Percentiles rank a stretch among this genome's conserved stretches.
Evolutionary conservation across 306 rosid genomes (phyloP).

Genomic region (Citrullus mucosospermus): DNA sequence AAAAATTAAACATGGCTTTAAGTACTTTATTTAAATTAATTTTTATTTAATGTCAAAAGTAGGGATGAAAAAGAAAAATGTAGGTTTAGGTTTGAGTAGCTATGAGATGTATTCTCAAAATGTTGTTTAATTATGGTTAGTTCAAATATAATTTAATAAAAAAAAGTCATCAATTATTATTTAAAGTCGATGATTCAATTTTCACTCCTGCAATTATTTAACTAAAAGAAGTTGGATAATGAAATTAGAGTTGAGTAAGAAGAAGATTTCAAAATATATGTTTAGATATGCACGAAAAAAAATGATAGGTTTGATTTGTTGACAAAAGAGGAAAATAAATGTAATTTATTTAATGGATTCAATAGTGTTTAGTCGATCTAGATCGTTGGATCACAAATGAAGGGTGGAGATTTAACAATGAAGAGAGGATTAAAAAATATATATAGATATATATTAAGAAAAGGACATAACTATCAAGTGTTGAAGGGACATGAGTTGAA

Average conservation of each 20-base stretch:
- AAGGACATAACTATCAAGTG: background rate
- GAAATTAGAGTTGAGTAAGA: background rate
- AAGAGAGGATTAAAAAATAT: background rate
- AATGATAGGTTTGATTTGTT: background rate
- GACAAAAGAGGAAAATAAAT: too few relatives aligned
- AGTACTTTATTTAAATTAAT: too few relatives aligned
- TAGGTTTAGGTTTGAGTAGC: too few relatives aligned
- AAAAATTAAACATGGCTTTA: too few relatives aligned
- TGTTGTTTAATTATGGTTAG: background rate
- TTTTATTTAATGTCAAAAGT: too few relatives aligned
- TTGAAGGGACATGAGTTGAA: background rate
- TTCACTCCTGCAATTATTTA: background rate
- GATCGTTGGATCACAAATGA: background rate
- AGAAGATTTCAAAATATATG: background rate
- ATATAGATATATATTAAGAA: background rate
- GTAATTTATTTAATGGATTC: background rate
- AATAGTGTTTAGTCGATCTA: background rate
- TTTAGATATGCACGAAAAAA: background rate
- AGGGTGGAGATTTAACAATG: background rate
- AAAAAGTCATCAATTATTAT: too few relatives aligned
- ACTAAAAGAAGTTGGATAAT: too few relatives aligned
- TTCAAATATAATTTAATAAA: background rate
- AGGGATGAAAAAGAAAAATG: too few relatives aligned
- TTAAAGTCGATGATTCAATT: background rate
- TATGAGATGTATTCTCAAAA: too few relatives aligned